Evolutionary conservation across 2,329 filamentous ascomycete species (phyloP), one percentile per base, ranked within the genome.

Genomic region (Penicillium palitans): DNA sequence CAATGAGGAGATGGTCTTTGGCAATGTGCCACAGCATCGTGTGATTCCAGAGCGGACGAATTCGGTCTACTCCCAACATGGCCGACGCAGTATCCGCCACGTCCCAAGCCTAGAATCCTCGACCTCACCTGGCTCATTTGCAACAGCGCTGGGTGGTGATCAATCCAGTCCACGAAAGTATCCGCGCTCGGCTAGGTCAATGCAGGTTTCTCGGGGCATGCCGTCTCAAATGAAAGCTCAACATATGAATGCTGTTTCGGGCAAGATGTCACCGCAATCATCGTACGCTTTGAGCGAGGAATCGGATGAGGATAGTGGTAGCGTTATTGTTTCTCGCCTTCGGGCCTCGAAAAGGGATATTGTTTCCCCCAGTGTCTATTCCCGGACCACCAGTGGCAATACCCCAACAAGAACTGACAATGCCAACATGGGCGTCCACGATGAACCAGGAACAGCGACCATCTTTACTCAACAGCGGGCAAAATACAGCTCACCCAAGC

Each of bases 311-410:
- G 62, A 65, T n/a, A 61, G 50, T 40, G 58, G 54, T 0, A 68
- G 64, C 48, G 60, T 69, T n/a, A 62, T 69, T 21, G 29, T 64
- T 15, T 29, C 58, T 40, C 60, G 44, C 17, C 45, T 48, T 15
- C 45, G 33, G 35, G 50, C 56, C 27, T n/a, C 56, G 13, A 57
- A 60, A 24, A 21, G 37, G 13, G 60, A 48, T 21, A 65, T 61
- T 57, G 64, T 63, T 56, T 76, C 76, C 37, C 74, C 76, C 6
- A 80, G 78, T 55, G 58, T 78, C 9, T 80, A 80, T 66, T 80
- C 78, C 17, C 71, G 75, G 54, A 73, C 74, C 10, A 75, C 73
- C 12, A 71, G 73, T 56, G 76, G 72, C 31, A 65, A 69, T 29
- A 70, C 72, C 4, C 67, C 68, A 8, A 57, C 56, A 1, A 59